phyloP scores from a whole-genome alignment of 257 asterid species.

The Solanum tarijense region DNA sequence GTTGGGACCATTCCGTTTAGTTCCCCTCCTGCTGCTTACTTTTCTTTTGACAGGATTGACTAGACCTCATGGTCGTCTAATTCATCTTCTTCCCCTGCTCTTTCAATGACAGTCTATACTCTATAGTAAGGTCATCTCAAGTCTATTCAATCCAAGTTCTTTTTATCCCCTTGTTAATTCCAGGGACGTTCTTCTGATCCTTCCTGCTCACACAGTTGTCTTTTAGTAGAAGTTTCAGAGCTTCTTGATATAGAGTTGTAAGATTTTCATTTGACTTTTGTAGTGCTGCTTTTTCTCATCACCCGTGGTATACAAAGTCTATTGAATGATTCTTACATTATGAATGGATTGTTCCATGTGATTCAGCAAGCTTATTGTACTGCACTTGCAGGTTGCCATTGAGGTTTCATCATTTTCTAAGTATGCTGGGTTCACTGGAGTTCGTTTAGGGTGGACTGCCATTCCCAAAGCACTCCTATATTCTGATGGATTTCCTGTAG shows the following conservation, averaged over 20 bases:
- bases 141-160: background rate
- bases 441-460: constrained; percentile 97
- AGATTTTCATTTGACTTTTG: background rate
- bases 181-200: background rate
- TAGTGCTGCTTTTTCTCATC: background rate
- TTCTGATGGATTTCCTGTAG: constrained; percentile 86
- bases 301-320: background rate
- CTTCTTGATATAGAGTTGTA: background rate
- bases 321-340: background rate
- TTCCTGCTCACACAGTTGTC: background rate
- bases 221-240: background rate
- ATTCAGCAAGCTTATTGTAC: background rate
- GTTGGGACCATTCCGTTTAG: background rate
- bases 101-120: background rate
- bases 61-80: background rate
- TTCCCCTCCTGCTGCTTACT: no score
- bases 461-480: constrained; percentile 73
- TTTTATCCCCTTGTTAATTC: background rate
- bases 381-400: constrained; percentile 69
- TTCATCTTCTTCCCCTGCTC: background rate
- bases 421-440: constrained; percentile 96
- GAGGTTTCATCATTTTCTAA: constrained; percentile 96
- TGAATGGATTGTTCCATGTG: background rate
- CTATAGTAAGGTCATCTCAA: background rate
- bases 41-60: background rate